Base-by-base conservation (phyloP, 2,329 filamentous ascomycete genomes). In the Pseudocercospora fijiensis region DNA sequence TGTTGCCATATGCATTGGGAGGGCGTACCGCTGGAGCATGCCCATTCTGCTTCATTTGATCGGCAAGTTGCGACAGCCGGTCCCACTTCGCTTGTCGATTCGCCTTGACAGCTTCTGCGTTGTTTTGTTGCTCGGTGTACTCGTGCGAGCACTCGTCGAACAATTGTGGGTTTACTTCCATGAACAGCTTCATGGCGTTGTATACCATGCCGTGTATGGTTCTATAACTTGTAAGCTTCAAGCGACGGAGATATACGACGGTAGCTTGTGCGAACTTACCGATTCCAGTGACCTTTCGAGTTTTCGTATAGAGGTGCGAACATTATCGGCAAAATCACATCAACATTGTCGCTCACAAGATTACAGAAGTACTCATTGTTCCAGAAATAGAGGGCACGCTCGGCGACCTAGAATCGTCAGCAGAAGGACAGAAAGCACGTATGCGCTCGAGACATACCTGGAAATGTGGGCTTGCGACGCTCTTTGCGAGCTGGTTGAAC, bases 361-460 rank as follows among this genome's bases (percentile, higher is more conserved):
- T 98, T 99, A 83, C 95, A 99, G 81, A 99, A 99, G 78, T 99
- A 99, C 78, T 99, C 95, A 75, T 99, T 99, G 83, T 99, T 99
- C 95, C 95, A 99, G 82, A 99, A 99, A 81, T 99, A 99, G 27
- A 99, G 84, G 4, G 95, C 95, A 69, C 95, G 88, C 80, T 99
- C 95, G 18, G 95, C 95, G 63, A 99, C 95, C 85, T 87, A 66
- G 33, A 20, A 49, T 18, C 30, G 53, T 74, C 61, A 71, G 68
- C 45, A 41, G 11, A 20, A 45, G 11, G n/a, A 24, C 8, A 22
- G 9, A 24, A 22, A 18, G 49, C 28, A 16, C 10, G 4, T 6
- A 27, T 22, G 22, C 16, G 20, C 53, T 49, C n/a, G 11, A 41
- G 26, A 60, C 61, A 53, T 76, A 86, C 85, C 83, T 99, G 95